Evolutionary conservation across 371 early-diverging fungal genomes (phyloP), one percentile per base, ranked within the genome.

Genomic region (Haplosporangium sp.): DNA sequence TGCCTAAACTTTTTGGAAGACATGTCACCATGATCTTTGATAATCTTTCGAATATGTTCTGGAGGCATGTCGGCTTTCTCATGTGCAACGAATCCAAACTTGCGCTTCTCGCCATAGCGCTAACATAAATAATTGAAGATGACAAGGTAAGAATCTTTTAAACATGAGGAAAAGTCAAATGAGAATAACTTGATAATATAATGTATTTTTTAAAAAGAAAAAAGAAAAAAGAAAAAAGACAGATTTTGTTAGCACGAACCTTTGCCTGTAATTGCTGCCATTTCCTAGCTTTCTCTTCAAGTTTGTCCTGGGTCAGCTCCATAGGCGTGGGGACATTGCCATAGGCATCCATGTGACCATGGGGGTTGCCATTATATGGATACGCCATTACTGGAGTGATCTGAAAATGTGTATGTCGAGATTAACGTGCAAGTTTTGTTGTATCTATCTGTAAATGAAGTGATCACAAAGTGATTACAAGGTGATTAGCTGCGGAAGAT

Each of bases 1-100:
- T 97, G 95, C 60, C 96, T 85, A 79, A 93, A 99, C 85, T 98
- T 98, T 83, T 96, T 95, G 63, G 92, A 92, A n/a, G 96, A 94
- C 98, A 98, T 97, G 88, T 99, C 99, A 70, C 98, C 98, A 82
- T 97, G 98, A 84, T 98, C 98, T 79, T 95, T 97, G 83, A 98
- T 95, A 83, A 99, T 96, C 84, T 96, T 95, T 63, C 96, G 91
- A 76, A 98, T 87, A 87, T 99, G 99, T 77, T 99, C 99, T 44
- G 97, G 96, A 42, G 99, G 99, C 98, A 99, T 96, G 66, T 95
- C 91, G 56, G 91, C 95, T 84, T 98, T 98, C 68, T 91, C 90
- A 53, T 91, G 91, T 65, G 90, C 89, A 69, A 91, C 87, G 61
- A 90, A 89, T 39, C 92, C 97, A 88, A 96, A 95, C 85, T 95